A percentile compares a stretch with the other conserved stretches of the same genome.
These are phyloP conservation scores for Stephania yunnanensis DNA, from an alignment of 164 flowering plant genomes.

Conservation along the genomic window DNA sequence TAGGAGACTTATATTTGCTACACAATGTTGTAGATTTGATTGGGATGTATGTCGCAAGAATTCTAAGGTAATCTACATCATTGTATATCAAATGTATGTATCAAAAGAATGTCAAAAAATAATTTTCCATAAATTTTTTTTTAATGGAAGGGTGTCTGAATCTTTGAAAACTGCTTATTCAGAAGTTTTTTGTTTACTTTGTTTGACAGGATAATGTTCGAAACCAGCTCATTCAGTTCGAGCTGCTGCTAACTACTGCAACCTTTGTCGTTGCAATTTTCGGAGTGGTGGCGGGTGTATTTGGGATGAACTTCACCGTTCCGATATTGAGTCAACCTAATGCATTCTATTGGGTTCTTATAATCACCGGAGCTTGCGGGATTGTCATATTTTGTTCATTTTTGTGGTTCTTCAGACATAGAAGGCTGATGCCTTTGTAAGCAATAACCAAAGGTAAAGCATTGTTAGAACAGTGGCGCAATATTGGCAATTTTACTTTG, in stretches of 20 bases:
- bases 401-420: constrained; percentile 72
- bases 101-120: no score
- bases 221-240: constrained; percentile 89
- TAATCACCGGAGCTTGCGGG: constrained; percentile 62
- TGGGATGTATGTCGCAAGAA: no score
- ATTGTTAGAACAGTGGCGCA: no score
- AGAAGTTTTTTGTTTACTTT: no score
- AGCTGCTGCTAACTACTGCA: constrained; percentile 87
- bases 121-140: no score
- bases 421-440: constrained; percentile 9
- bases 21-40: no score
- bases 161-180: background rate
- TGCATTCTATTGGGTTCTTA: constrained; percentile 82
- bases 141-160: no score
- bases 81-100: no score
- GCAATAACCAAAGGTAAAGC: no score
- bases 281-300: constrained; percentile 89
- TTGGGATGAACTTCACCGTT: constrained; percentile 83
- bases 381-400: constrained; percentile 51
- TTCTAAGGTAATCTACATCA: no score
- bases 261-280: constrained; percentile 88
- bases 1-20: no score
- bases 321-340: constrained; percentile 42
- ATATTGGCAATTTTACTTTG: no score
- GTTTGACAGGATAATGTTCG: constrained; percentile 75